Base-by-base conservation (phyloP, 2,329 filamentous ascomycete genomes). In the Claviceps humidiphila region DNA sequence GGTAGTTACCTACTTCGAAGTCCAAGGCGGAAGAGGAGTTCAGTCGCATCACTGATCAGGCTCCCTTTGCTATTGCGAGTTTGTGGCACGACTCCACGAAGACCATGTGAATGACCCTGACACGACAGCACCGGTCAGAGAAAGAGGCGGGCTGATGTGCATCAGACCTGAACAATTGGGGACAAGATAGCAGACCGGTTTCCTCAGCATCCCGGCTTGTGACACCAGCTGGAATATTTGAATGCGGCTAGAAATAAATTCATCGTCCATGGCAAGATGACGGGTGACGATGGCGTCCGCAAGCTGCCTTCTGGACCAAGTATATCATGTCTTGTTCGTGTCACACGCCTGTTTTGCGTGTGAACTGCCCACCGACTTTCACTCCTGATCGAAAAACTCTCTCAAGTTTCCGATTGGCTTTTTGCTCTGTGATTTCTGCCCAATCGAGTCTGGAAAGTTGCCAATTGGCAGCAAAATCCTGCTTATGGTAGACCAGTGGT, bases 71-170 rank as follows among this genome's bases (percentile, higher is more conserved):
- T 30, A 34, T 34, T 34, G 30, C 30, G 9, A 4, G 30, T 34
- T 11, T 34, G 30, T 34, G 30, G 9, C 11, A 30, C 7, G 30
- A 9, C 30, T 34, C 30, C 11, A 34, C 30, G 30, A 34, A 11
- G 30, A 34, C 30, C 30, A 34, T 34, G 9, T 34, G 30, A 34
- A 34, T 34, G 30, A 34, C 26, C 17, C 17, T 42, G 47, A 38
- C 48, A 50, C 48, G 42, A 41, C 48, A 50, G 48, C 40, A 38
- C 43, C 50, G 50, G 50, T 52, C 50, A 47, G 44, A 46, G 44
- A 46, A 26, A 26, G 24, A 22, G 7, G 17, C 22, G 26, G 44
- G 44, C 44, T 46, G 8, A 47, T 37, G 44, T 30, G 37, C 30
- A 37, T n/a, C 44, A 47, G 34, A 46, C 42, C 7, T 13, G 30